Conservation (phyloP, 768 basidiomycete genomes). For the Tulasnella sp. region DNA sequence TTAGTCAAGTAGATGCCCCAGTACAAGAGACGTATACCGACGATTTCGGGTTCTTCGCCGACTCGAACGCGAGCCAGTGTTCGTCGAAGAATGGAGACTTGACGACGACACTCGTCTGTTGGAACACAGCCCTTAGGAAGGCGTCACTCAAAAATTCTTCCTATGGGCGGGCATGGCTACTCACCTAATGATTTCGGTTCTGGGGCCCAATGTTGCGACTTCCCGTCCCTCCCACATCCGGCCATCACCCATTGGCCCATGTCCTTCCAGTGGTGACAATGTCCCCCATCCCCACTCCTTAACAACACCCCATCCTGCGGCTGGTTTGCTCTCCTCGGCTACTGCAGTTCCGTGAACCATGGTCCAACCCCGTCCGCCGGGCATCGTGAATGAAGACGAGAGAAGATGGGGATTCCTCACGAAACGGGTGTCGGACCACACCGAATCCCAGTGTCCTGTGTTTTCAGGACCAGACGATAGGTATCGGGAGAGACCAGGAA, state of each 20-base stretch:
- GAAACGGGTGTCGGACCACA: slow-evolving; percentile 26
- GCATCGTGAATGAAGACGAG: slow-evolving; percentile 25
- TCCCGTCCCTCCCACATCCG: slow-evolving; percentile 39
- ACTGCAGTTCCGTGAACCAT: slow-evolving; percentile 46
- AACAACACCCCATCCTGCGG: slow-evolving; percentile 52
- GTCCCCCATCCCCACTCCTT: slow-evolving; percentile 46
- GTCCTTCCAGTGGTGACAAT: slow-evolving; percentile 39
- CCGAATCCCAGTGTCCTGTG: slow-evolving; percentile 37
- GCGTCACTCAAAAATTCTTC: background rate
- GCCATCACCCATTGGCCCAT: slow-evolving; percentile 31
- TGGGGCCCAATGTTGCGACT: slow-evolving; percentile 35
- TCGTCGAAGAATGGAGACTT: slow-evolving; percentile 51
- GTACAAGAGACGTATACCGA: background rate
- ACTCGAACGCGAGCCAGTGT: slow-evolving; percentile 55
- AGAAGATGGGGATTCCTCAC: slow-evolving; percentile 40
- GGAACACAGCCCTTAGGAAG: slow-evolving; percentile 40
- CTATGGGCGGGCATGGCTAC: background rate
- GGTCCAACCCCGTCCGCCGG: background rate
- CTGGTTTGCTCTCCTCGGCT: slow-evolving; percentile 51
- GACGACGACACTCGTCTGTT: slow-evolving; percentile 37
- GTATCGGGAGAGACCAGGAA: slow-evolving; percentile 52
- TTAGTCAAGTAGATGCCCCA: background rate
- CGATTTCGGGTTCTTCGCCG: slow-evolving; percentile 43
- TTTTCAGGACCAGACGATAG: slow-evolving; percentile 54
- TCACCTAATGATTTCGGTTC: slow-evolving; percentile 30